These are phyloP conservation scores for Myriosclerotinia duriaeana DNA, from an alignment of 2,329 filamentous ascomycete species.

Conservation along the genomic window DNA sequence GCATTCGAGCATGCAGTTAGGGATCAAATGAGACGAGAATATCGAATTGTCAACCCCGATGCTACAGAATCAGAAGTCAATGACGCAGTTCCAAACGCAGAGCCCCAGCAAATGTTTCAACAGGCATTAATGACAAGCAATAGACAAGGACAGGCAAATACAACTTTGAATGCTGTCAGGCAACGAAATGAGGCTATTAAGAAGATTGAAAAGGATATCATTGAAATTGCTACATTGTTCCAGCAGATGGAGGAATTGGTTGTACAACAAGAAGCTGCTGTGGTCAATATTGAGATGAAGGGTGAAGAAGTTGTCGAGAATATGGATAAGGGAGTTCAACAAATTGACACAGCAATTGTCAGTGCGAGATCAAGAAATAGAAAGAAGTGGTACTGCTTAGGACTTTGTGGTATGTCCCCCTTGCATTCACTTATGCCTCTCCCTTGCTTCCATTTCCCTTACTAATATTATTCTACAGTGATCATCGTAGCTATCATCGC, in stretches of 20 bases:
- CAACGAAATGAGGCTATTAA: constrained; percentile 82
- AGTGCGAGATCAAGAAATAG: constrained; percentile 72
- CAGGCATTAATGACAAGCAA: constrained; percentile 81
- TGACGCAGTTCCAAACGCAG: constrained; percentile 72
- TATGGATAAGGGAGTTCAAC: constrained; percentile 78
- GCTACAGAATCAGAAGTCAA: constrained; percentile 76
- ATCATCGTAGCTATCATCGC: constrained; percentile 54
- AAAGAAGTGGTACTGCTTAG: constrained; percentile 90
- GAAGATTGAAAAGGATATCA: constrained; percentile 89
- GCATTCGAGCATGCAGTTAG: constrained; percentile 77
- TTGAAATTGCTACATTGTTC: constrained; percentile 84
- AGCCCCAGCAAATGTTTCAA: constrained; percentile 74
- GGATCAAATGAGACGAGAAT: constrained; percentile 84
- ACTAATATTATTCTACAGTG: constrained; percentile 43
- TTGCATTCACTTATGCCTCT: neutral
- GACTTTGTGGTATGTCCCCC: constrained; percentile 58
- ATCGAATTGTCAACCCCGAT: constrained; percentile 82
- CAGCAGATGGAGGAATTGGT: constrained; percentile 84
- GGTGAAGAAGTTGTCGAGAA: constrained; percentile 83
- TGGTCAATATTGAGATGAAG: constrained; percentile 81
- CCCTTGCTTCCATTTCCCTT: constrained; percentile 11
- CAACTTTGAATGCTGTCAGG: constrained; percentile 75
- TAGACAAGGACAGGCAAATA: constrained; percentile 76
- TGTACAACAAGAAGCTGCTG: constrained; percentile 78
- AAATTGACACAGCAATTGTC: constrained; percentile 77